These are phyloP conservation scores for Musa troglodytarum DNA, from an alignment of 176 grass and related monocot genomes.

Conservation along the genomic window DNA sequence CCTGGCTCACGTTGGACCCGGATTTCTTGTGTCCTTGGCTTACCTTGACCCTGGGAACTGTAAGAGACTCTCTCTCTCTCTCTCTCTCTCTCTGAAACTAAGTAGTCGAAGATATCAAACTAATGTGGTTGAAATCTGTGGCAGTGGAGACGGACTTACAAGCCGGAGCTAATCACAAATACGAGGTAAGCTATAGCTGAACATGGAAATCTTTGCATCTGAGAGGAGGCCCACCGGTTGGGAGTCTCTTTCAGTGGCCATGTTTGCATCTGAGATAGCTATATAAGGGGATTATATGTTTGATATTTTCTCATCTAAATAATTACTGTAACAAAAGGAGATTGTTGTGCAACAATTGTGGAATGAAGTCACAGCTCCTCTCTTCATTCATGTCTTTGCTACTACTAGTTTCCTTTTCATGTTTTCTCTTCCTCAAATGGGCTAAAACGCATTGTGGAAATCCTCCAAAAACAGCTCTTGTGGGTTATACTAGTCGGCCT, in stretches of 20 bases:
- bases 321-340: no score
- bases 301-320: no score
- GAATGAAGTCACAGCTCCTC: neutral
- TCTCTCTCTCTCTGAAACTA: neutral
- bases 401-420: no score
- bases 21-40: constrained; percentile 86
- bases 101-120: neutral
- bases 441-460: neutral
- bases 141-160: constrained; percentile 94
- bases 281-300: no score
- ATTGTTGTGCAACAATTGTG: no score
- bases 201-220: neutral
- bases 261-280: no score
- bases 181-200: constrained; percentile 49
- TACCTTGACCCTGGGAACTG: constrained; percentile 91
- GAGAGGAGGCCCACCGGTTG: neutral
- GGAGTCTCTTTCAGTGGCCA: no score
- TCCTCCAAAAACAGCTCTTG: constrained; percentile 38
- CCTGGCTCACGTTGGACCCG: constrained; percentile 71
- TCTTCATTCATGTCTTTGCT: neutral
- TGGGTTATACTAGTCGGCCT: constrained; percentile 89
- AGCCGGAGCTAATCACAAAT: constrained; percentile 74
- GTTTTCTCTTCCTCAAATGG: neutral
- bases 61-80: constrained; percentile 24
- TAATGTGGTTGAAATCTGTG: constrained; percentile 17